A percentile compares a stretch with the other conserved stretches of the same genome.
Conservation (phyloP, 163 green algal genomes). For the Coccomyxa subellipsoidea region DNA sequence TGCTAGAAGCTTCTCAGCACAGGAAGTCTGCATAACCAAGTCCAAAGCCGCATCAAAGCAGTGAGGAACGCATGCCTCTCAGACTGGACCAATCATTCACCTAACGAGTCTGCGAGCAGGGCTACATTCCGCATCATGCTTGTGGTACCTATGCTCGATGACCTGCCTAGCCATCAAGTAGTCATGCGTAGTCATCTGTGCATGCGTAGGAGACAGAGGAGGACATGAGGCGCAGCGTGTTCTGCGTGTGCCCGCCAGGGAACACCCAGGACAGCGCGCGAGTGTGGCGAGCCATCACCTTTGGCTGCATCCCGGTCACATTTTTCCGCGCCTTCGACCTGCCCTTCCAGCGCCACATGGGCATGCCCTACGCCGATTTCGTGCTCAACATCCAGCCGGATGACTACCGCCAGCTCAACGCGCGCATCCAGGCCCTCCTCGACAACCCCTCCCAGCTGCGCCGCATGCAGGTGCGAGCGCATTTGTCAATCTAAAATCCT, state of each 20-base stretch:
- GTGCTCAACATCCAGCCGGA: conserved; percentile 20
- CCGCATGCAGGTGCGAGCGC: conserved; percentile 17
- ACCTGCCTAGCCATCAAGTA: too few relatives aligned
- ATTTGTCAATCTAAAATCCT: too few relatives aligned
- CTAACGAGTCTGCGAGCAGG: too few relatives aligned
- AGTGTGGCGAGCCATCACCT: conserved; percentile 14
- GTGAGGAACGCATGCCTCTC: too few relatives aligned
- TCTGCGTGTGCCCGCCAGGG: conserved; percentile 18
- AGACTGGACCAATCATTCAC: too few relatives aligned
- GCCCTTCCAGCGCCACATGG: conserved; percentile 12
- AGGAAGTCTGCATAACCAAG: too few relatives aligned
- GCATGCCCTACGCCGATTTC: conserved; percentile 11
- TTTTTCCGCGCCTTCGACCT: conserved; percentile 15
- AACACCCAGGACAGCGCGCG: conserved; percentile 16
- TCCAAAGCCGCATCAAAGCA: too few relatives aligned
- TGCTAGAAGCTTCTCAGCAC: too few relatives aligned
- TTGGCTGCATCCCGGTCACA: conserved; percentile 16
- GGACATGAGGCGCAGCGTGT: conserved; percentile 10
- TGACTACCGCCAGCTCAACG: conserved; percentile 11
- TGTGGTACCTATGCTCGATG: too few relatives aligned
- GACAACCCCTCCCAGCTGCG: background rate
- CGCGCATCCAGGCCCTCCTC: background rate
- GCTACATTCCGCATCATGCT: too few relatives aligned
- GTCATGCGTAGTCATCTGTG: too few relatives aligned
- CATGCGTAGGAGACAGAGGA: background rate